Base-by-base conservation (phyloP, 352 stramenopile species). In the Phytophthora ohioensis region DNA sequence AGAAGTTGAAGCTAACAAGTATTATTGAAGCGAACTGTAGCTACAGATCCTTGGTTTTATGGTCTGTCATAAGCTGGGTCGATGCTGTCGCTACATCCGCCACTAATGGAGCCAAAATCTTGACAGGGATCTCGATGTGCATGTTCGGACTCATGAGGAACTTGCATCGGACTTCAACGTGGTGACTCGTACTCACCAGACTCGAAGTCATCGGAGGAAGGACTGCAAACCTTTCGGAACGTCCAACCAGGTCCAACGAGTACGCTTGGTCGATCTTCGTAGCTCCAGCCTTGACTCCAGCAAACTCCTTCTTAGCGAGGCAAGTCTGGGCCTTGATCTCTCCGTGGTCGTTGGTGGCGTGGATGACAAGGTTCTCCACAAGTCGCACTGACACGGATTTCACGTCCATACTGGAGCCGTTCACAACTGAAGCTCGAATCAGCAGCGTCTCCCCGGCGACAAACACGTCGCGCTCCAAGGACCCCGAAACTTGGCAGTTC, bases 61-160 rank as follows among this genome's bases (percentile, higher is more conserved):
- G 4, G 13, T 71, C 62, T 9, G 38, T 3, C 34, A 46, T 15
- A 21, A 54, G 21, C 4, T 67, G 41, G 15, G 68, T 32, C 32
- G 60, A 38, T 35, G 61, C 35, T 41, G 43, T n/a, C 38, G 60
- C 54, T 21, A 47, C 41, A 32, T 67, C 56, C 5, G 43, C 12
- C 15, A 55, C 27, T 21, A 46, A 32, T 5, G 56, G 57, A 30
- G 51, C 43, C 38, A 76, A 13, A 58, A 73, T 73, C 39, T 57
- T 76, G 12, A 76, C 64, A 17, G 69, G 69, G 39, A 76, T 73
- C 48, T 76, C 69, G 9, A 72, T 56, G 27, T 69, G 58, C 38
- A 73, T 51, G 64, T 63, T 76, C 36, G 69, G 64, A n/a, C 69
- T 66, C 57, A 72, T 53, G 30, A 36, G 54, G 47, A 76, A 76